Percentiles rank a stretch among this genome's conserved stretches.
Conservation (phyloP, 2,329 filamentous ascomycete genomes). For the Scorias spongiosa region DNA sequence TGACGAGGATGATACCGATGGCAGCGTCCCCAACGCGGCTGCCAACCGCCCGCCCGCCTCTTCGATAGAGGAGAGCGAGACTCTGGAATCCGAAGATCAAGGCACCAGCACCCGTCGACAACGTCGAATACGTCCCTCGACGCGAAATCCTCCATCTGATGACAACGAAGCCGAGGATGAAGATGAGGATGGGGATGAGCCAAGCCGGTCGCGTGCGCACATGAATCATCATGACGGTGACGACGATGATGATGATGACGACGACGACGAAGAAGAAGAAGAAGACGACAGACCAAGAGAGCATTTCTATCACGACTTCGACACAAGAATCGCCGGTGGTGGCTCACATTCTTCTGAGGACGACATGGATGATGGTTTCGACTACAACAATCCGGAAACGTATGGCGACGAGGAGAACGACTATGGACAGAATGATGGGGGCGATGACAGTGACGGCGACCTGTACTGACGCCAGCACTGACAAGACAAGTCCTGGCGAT, state of each 20-base stretch:
- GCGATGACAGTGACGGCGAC: background rate
- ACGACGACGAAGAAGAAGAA: slow-evolving; percentile 6
- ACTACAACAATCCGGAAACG: background rate
- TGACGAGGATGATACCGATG: background rate
- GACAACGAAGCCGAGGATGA: slow-evolving; percentile 7
- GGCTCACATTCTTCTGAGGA: background rate
- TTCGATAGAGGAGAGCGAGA: background rate
- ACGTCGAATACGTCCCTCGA: background rate
- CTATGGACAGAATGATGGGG: background rate
- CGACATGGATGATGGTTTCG: background rate
- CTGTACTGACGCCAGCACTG: too few relatives aligned
- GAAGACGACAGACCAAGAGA: background rate
- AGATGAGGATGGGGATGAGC: background rate
- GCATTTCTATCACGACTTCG: background rate
- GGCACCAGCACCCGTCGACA: background rate
- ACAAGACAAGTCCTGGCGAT: too few relatives aligned
- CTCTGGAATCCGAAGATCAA: background rate
- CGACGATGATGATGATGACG: slow-evolving; percentile 1
- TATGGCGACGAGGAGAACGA: background rate
- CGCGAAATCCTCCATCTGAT: background rate
- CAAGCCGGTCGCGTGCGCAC: background rate
- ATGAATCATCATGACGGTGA: background rate
- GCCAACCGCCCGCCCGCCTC: background rate
- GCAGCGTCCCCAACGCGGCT: background rate
- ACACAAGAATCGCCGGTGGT: background rate